Base-by-base conservation (phyloP, 2,329 filamentous ascomycete species). In the Penicillium sp. region DNA sequence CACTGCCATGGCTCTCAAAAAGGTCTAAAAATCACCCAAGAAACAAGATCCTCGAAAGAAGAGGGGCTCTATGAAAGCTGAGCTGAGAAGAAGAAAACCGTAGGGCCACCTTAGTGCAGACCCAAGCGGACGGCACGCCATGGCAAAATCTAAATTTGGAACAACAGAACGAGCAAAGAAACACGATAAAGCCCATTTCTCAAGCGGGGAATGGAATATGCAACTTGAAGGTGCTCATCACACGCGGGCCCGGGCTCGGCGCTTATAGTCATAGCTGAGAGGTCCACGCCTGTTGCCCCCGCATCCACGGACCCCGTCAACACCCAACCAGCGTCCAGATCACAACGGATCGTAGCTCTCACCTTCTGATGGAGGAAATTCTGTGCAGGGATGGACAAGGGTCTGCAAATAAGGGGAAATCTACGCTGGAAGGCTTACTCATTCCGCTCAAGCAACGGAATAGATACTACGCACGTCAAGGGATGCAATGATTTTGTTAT, bases 221-320 rank as follows among this genome's bases (percentile, higher is more conserved):
- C 67, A 67, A 53, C 56, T 61, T 55, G 39, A 45, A 47, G 46
- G 31, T 53, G 61, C 64, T 65, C 62, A 67, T 70, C 68, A 70
- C 68, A 68, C 59, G 43, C 62, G 62, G 50, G 60, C 57, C 62
- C 63, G 42, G 47, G 58, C 53, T 60, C 55, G 63, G 68, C 67
- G 67, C 67, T 60, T 70, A 67, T 58, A 49, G 46, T 47, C 49
- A 33, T 44, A 23, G 53, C 47, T 64, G 59, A 64, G 52, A 62
- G 61, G 61, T 47, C 51, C 49, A 53, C 38, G 24, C 24, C 44
- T 29, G n/a, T 24, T 46, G 45, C 47, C 55, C 54, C 61, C 60
- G 52, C 58, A 56, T 45, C 41, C 24, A 52, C 44, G 31, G 44
- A 38, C 51, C 46, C 33, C n/a, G 15, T 15, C n/a, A 33, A 34